Evolutionary conservation across 345 rosid genomes (phyloP).

Genomic region (Clarkia xantiana): DNA sequence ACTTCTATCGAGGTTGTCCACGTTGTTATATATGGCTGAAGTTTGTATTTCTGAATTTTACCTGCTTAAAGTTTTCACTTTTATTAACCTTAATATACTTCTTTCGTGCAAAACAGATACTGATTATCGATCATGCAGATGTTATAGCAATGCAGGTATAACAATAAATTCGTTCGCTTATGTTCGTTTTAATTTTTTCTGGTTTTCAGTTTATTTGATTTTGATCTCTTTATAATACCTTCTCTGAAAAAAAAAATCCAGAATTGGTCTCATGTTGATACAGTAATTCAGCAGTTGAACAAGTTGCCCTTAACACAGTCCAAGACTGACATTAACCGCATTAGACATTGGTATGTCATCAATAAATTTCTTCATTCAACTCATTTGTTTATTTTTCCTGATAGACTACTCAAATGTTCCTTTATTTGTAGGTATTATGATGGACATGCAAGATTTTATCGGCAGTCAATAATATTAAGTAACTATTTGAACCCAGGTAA

Average conservation of each 20-base stretch:
- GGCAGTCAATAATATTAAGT: constrained; percentile 67
- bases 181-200: not conserved
- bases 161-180: constrained; percentile 11
- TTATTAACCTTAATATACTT: not conserved
- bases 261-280: constrained; percentile 66
- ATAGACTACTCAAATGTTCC: not conserved
- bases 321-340: constrained; percentile 82
- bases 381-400: not conserved
- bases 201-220: not conserved
- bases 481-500: constrained; percentile 73
- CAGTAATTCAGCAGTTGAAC: constrained; percentile 56
- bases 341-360: constrained; percentile 52
- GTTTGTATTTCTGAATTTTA: not conserved
- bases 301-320: constrained; percentile 60
- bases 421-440: constrained; percentile 59
- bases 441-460: constrained; percentile 56
- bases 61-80: not conserved
- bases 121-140: constrained; percentile 87
- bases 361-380: not conserved
- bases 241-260: constrained; percentile 20
- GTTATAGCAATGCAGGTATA: constrained; percentile 83
- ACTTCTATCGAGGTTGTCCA: constrained; percentile 78
- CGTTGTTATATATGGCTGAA: not conserved
- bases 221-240: constrained; percentile 3
- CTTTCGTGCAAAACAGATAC: constrained; percentile 37